phyloP scores from a whole-genome alignment of 2,329 filamentous ascomycete genomes.

The Sporothrix schenckii region DNA sequence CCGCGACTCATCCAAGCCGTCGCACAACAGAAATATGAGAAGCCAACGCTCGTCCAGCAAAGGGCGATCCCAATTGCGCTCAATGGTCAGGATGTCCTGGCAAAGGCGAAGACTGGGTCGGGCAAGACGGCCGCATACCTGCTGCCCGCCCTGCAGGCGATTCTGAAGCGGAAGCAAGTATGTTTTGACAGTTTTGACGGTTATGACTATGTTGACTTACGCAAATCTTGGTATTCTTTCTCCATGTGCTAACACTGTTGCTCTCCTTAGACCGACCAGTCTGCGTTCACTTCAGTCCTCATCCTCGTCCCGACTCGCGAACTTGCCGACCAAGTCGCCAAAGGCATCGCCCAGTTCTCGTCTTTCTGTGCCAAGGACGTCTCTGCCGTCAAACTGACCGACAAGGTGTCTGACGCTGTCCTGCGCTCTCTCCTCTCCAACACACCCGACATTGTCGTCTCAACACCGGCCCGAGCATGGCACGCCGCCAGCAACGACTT shows the following conservation, averaged over 20 bases:
- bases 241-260: neutral
- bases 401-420: constrained; percentile 86
- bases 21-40: constrained; percentile 78
- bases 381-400: constrained; percentile 80
- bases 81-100: constrained; percentile 85
- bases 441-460: constrained; percentile 84
- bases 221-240: no score
- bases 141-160: constrained; percentile 81
- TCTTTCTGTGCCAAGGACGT: constrained; percentile 84
- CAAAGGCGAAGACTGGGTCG: constrained; percentile 90
- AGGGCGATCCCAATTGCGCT: constrained; percentile 86
- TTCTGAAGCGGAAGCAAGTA: constrained; percentile 71
- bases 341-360: constrained; percentile 74
- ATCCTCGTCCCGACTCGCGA: constrained; percentile 94
- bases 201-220: neutral
- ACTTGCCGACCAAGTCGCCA: constrained; percentile 87
- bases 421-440: constrained; percentile 84
- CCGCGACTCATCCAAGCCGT: constrained; percentile 83
- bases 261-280: constrained; percentile 51
- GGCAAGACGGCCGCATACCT: constrained; percentile 98
- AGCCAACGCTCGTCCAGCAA: constrained; percentile 85
- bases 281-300: constrained; percentile 68
- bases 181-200: constrained; percentile 10
- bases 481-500: constrained; percentile 74
- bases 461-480: constrained; percentile 83